Conservation (phyloP, 345 rosid genomes). For the Populus ilicifolia region DNA sequence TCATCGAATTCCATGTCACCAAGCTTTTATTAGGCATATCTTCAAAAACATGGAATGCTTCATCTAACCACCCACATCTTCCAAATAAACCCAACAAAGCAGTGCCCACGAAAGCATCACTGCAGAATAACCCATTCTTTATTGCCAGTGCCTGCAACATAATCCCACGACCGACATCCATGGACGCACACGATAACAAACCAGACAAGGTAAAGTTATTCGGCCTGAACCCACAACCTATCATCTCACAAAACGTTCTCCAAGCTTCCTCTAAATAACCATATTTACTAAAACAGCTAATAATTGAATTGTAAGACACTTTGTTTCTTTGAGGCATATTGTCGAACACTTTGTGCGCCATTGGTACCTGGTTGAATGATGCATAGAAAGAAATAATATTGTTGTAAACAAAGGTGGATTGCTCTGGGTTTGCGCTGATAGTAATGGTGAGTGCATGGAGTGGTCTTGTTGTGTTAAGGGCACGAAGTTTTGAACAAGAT, state of each 20-base stretch:
- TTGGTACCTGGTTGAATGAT: constrained; percentile 21
- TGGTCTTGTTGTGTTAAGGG: constrained; percentile 45
- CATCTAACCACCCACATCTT: constrained; percentile 48
- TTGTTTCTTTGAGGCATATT: constrained; percentile 54
- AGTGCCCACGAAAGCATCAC: constrained; percentile 69
- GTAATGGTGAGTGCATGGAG: constrained; percentile 71
- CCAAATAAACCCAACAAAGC: constrained; percentile 63
- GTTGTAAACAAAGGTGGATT: constrained; percentile 54
- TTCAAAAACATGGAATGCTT: constrained; percentile 47
- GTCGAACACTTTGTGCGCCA: constrained; percentile 64
- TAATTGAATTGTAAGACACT: constrained; percentile 56
- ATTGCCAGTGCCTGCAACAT: constrained; percentile 58
- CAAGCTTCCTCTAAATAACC: constrained; percentile 43
- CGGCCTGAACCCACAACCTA: constrained; percentile 40
- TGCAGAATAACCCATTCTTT: constrained; percentile 55
- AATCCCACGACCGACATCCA: constrained; percentile 41
- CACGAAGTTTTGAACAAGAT: constrained; percentile 38
- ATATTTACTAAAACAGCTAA: constrained; percentile 41
- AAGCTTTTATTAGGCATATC: constrained; percentile 61
- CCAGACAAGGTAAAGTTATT: constrained; percentile 55
- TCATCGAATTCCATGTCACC: constrained; percentile 72
- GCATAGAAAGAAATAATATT: constrained; percentile 46
- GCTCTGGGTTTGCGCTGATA: constrained; percentile 32
- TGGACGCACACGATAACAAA: constrained; percentile 48
- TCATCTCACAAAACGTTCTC: constrained; percentile 45